phyloP scores from a whole-genome alignment of 495 filamentous ascomycete genomes.

The Hypoxylon lienhwacheense region DNA sequence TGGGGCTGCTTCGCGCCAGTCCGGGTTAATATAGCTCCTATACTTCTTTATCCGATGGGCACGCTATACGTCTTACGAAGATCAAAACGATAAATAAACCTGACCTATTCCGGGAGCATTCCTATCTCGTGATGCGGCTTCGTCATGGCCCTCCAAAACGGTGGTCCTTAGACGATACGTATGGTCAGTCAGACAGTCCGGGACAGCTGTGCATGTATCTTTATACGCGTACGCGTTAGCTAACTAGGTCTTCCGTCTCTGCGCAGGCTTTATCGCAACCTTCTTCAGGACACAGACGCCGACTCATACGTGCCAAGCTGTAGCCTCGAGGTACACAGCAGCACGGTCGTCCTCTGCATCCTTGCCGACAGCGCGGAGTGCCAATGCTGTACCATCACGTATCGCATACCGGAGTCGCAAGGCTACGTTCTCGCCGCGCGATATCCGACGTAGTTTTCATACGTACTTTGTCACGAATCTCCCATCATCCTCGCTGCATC shows the following conservation, averaged over 20 bases:
- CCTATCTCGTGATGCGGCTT: constrained; percentile 20
- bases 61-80: constrained; percentile 2
- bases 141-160: constrained; percentile 28
- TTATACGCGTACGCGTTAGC: not conserved
- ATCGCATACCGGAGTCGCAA: constrained; percentile 14
- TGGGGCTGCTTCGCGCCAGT: no score
- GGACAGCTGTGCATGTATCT: not conserved
- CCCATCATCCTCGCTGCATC: constrained; percentile 88
- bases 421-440: constrained; percentile 10
- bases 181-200: constrained; percentile 26
- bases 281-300: constrained; percentile 46
- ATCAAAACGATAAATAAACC: not conserved
- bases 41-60: constrained; percentile 10
- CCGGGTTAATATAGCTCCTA: not conserved
- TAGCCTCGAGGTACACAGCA: constrained; percentile 24
- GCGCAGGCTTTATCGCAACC: constrained; percentile 50
- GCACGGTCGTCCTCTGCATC: constrained; percentile 6
- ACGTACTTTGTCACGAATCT: constrained; percentile 97
- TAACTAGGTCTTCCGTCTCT: constrained; percentile 4
- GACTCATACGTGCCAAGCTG: constrained; percentile 18
- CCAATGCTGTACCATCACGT: constrained; percentile 13
- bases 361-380: constrained; percentile 8
- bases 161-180: constrained; percentile 40
- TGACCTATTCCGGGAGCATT: not conserved
- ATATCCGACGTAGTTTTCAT: constrained; percentile 68